Evolutionary conservation across 495 filamentous ascomycete genomes (phyloP), one percentile per base, ranked within the genome.

Genomic region (Mytilinidion resinicola): DNA sequence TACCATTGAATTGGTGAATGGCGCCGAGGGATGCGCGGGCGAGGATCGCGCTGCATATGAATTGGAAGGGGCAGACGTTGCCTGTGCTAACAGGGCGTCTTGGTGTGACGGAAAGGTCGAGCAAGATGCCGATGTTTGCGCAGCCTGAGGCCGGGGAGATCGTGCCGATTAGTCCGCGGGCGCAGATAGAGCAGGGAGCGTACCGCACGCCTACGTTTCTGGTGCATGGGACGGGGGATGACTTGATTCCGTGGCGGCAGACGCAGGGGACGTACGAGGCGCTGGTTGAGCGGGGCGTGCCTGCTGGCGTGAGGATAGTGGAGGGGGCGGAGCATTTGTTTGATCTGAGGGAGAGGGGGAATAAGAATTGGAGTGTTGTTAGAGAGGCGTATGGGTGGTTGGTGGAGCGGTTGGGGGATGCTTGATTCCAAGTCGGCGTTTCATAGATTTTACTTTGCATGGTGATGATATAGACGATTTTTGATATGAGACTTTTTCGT

Each of bases 11-110:
- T n/a, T n/a, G n/a, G n/a, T n/a, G n/a, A n/a, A n/a, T n/a, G n/a
- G n/a, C n/a, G n/a, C n/a, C n/a, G n/a, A n/a, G n/a, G n/a, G n/a
- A n/a, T n/a, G n/a, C n/a, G n/a, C 76, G 76, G 14, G 68, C n/a
- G 25, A 72, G 72, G 9, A 65, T 78, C 30, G 61, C 64, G 0
- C 60, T 77, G 6, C 69, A 79, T 49, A 78, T 78, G 68, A 79
- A 78, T 61, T 77, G 74, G 75, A 51, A 69, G 7, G 77, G 62
- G 1, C 73, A 74, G 44, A 62, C 69, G 4, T 57, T 81, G 0
- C 74, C 70, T 4, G 58, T 80, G 0, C 64, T 80, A 0, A 56
- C 76, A 15, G 55, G 69, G 41, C 73, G 72, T 1, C 62, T 73
- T 12, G n/a, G n/a, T n/a, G n/a, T n/a, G n/a, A n/a, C n/a, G n/a